These are phyloP conservation scores for Martensiomyces pterosporus DNA, from an alignment of 192 early-diverging fungal genomes.

Conservation along the genomic window DNA sequence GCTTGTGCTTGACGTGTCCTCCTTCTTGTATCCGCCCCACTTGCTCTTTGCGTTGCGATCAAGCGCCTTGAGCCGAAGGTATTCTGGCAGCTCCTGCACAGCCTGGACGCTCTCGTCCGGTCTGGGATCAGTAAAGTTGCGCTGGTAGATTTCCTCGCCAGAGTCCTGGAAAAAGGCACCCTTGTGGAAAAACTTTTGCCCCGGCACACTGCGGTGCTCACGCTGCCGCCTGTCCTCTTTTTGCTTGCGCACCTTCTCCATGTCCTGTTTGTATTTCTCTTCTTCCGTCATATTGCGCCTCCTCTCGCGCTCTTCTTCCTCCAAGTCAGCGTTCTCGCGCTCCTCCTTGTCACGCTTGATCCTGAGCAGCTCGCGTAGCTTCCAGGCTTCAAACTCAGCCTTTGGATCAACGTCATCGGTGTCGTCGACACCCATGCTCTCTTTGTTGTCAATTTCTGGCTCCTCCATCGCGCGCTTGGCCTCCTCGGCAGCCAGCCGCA, in stretches of 20 bases:
- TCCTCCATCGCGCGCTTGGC: constrained; percentile 25
- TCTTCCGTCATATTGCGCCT: constrained; percentile 80
- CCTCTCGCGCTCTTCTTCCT: constrained; percentile 75
- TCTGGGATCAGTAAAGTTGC: too few species aligned
- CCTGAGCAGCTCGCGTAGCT: constrained; percentile 79
- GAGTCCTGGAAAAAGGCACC: constrained; percentile 68
- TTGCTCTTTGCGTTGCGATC: constrained; percentile 14
- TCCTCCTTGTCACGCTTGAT: constrained; percentile 86
- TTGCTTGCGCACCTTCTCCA: constrained; percentile 56
- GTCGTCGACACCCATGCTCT: constrained; percentile 71
- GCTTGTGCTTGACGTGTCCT: constrained; percentile 36
- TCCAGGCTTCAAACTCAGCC: constrained; percentile 89
- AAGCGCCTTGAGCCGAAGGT: constrained; percentile 4
- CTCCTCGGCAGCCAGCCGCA: constrained; percentile 31
- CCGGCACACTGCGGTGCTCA: constrained; percentile 56
- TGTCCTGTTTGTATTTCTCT: constrained; percentile 68
- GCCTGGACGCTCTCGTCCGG: constrained; percentile 1
- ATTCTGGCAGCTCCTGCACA: constrained; percentile 17
- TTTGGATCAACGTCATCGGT: constrained; percentile 85
- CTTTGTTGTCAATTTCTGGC: constrained; percentile 41
- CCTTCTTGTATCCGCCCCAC: constrained; percentile 20
- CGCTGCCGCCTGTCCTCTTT: constrained; percentile 56
- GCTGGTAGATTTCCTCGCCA: too few species aligned
- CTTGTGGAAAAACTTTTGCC: constrained; percentile 79
- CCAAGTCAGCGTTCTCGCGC: constrained; percentile 62